Evolutionary conservation across 768 basidiomycete species (phyloP).

Genomic region (Tulasnella sp.): DNA sequence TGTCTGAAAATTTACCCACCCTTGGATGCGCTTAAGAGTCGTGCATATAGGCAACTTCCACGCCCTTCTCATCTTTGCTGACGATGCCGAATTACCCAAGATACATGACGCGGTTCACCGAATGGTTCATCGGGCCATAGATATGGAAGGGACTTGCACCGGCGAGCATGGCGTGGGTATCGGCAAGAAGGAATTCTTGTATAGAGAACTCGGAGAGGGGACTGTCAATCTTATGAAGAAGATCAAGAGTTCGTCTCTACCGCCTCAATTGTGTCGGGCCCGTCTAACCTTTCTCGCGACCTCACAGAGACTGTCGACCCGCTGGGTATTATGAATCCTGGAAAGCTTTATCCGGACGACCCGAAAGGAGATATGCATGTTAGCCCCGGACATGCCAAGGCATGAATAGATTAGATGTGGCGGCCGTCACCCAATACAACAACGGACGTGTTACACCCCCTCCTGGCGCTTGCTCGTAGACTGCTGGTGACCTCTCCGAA

Average conservation of each 20-base stretch:
- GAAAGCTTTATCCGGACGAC: constrained; percentile 35
- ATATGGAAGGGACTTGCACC: constrained; percentile 67
- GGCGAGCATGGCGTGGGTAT: constrained; percentile 84
- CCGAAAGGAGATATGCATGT: neutral
- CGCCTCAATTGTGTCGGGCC: neutral
- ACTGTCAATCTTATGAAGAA: constrained; percentile 78
- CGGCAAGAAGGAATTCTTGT: constrained; percentile 74
- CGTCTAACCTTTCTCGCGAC: neutral
- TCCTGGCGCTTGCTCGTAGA: too few relatives aligned
- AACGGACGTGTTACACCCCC: too few relatives aligned
- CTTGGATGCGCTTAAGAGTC: neutral
- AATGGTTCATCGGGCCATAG: constrained; percentile 56
- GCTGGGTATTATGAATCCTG: constrained; percentile 71
- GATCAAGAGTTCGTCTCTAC: constrained; percentile 40
- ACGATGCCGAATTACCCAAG: constrained; percentile 28
- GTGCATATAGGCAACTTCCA: constrained; percentile 35
- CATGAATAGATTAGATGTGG: too few relatives aligned
- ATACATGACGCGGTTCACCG: constrained; percentile 36
- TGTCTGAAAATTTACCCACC: neutral
- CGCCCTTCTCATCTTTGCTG: constrained; percentile 42
- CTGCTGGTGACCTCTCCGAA: too few relatives aligned
- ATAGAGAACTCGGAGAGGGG: constrained; percentile 67
- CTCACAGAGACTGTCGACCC: constrained; percentile 54
- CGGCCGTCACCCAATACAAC: too few relatives aligned
- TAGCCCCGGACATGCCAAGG: neutral